Evolutionary conservation across 495 filamentous ascomycete species (phyloP), one percentile per base, ranked within the genome.

Genomic region (Hypoxylon trugodes): DNA sequence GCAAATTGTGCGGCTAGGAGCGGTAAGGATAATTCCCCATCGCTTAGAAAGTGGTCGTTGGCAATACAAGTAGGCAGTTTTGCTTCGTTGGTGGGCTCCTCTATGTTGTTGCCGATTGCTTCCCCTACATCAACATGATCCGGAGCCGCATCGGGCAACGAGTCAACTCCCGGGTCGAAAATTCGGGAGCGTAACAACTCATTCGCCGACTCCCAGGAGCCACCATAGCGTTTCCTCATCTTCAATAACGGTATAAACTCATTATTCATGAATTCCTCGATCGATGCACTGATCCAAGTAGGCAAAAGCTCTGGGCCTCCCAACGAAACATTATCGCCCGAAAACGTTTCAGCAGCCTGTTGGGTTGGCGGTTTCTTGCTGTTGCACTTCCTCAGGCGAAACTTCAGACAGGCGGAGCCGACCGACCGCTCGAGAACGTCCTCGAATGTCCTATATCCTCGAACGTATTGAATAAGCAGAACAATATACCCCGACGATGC

Each of bases 1-100:
- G 87, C 79, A 61, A 92, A 96, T 66, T 97, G 90, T 86, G 91
- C 90, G 2, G 86, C 89, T 8, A 90, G 59, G 19, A 96, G 81
- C 2, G 90, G 91, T 28, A 96, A 79, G 5, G 69, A 72, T 2
- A 40, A 25, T 28, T 87, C 90, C 16, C 36, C 61, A 0, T 35
- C 19, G 18, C 19, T 42, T 13, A 22, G 42, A 2, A 73, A 13
- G 26, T 71, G 68, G 28, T 72, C 69, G n/a, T 21, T 32, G 9
- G 19, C 15, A 32, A 66, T 38, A 12, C 60, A 41, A 38, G 47
- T 18, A 12, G 61, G 64, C n/a, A 64, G 7, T 3, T 61, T 16
- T 18, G 47, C 35, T 6, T 64, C 21, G 15, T 38, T 35, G 24
- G 1, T 33, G 54, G 12, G 50, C n/a, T n/a, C n/a, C n/a, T n/a